A percentile compares a stretch with the other conserved stretches of the same genome.
These are phyloP conservation scores for Lycium barbarum DNA, from an alignment of 257 asterid genomes.

Conservation along the genomic window DNA sequence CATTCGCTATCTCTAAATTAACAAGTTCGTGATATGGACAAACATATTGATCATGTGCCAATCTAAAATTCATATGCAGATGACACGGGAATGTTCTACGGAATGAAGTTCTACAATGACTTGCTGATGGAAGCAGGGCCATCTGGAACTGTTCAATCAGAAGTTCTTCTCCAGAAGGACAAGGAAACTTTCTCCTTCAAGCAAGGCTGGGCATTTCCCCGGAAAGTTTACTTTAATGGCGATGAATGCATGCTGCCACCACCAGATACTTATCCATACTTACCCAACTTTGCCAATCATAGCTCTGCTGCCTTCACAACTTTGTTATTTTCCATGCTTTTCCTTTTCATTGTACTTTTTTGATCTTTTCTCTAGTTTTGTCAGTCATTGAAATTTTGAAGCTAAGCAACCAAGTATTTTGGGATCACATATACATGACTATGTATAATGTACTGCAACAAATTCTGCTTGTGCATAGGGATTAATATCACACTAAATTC, in stretches of 20 bases:
- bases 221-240: constrained; percentile 89
- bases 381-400: constrained; percentile 41
- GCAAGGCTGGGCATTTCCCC: constrained; percentile 95
- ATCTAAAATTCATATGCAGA: constrained; percentile 53
- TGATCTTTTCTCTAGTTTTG: constrained; percentile 39
- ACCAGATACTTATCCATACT: constrained; percentile 81
- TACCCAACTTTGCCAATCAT: constrained; percentile 66
- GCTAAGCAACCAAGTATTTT: constrained; percentile 9
- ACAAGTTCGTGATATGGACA: background rate
- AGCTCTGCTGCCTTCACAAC: constrained; percentile 41
- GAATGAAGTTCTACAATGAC: constrained; percentile 88
- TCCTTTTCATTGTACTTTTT: constrained; percentile 45
- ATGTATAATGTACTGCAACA: background rate
- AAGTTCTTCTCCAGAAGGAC: constrained; percentile 77
- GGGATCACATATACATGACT: constrained; percentile 22
- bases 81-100: constrained; percentile 93
- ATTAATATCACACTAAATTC: background rate
- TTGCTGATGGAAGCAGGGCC: constrained; percentile 85
- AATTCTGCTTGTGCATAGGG: background rate
- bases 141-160: constrained; percentile 83
- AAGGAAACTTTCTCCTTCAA: constrained; percentile 65
- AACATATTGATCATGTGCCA: background rate
- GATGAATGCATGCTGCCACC: constrained; percentile 88
- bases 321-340: constrained; percentile 38
- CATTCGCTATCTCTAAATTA: background rate